These are phyloP conservation scores for Mrakia blollopis DNA, from an alignment of 768 basidiomycete genomes.

Conservation along the genomic window DNA sequence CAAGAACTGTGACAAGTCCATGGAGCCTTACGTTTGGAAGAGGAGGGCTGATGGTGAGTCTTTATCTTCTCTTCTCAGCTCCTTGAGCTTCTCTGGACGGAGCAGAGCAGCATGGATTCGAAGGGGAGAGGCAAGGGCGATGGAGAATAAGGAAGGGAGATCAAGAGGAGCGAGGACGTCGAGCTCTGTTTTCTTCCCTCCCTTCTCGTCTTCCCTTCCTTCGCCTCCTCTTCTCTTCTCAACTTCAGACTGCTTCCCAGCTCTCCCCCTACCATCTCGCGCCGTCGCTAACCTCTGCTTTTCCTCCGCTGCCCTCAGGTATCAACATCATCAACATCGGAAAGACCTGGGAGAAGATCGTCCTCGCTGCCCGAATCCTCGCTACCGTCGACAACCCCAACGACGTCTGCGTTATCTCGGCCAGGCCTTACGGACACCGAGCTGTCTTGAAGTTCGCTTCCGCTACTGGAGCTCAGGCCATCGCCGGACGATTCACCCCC, in stretches of 20 bases:
- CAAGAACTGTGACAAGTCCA: conserved; percentile 99
- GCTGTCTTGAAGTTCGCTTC: conserved; percentile 97
- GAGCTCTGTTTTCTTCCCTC: conserved; percentile 5
- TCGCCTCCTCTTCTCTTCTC: background rate
- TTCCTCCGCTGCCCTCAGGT: conserved; percentile 53
- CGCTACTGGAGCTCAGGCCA: conserved; percentile 96
- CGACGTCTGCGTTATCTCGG: conserved; percentile 96
- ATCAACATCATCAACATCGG: conserved; percentile 97
- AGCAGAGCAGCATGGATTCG: background rate
- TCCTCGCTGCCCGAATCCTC: conserved; percentile 94
- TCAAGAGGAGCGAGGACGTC: background rate
- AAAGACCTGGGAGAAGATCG: conserved; percentile 99
- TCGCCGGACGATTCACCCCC: conserved; percentile 80
- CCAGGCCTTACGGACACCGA: conserved; percentile 97
- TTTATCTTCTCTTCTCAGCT: background rate
- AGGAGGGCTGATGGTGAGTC: conserved; percentile 83
- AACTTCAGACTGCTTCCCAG: background rate
- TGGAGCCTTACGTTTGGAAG: conserved; percentile 98
- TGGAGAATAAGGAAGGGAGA: background rate
- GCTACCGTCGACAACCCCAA: conserved; percentile 97
- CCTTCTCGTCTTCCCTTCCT: background rate
- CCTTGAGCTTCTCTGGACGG: background rate
- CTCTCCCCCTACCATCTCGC: background rate
- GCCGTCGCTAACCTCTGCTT: background rate
- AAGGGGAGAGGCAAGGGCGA: background rate